These are phyloP conservation scores for Eudorina sp. DNA, from an alignment of 139 green algal genomes.

Conservation along the genomic window DNA sequence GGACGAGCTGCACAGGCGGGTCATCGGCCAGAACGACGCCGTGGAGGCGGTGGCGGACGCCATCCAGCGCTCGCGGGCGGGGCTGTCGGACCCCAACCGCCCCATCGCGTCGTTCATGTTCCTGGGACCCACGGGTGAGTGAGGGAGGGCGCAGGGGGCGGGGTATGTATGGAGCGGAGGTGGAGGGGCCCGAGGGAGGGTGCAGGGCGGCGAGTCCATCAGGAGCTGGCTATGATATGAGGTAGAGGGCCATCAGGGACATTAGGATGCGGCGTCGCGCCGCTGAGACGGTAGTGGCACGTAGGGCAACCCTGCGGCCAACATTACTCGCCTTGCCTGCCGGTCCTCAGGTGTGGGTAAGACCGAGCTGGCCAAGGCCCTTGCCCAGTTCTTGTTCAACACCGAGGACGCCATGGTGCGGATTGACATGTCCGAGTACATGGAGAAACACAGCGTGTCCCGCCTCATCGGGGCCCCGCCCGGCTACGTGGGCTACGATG, in stretches of 20 bases:
- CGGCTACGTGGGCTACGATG: constrained; percentile 95
- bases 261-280: too few relatives aligned
- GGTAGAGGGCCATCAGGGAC: too few relatives aligned
- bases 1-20: constrained; percentile 83
- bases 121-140: constrained; percentile 90
- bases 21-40: constrained; percentile 90
- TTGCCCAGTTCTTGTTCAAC: constrained; percentile 93
- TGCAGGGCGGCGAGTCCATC: too few relatives aligned
- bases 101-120: constrained; percentile 99
- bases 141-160: not conserved
- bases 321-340: too few relatives aligned
- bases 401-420: constrained; percentile 89
- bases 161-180: too few relatives aligned
- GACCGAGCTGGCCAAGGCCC: constrained; percentile 96
- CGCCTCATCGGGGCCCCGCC: constrained; percentile 91
- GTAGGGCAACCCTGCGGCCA: too few relatives aligned
- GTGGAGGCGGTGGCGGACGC: constrained; percentile 93
- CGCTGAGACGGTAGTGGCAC: too few relatives aligned
- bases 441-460: constrained; percentile 93
- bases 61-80: constrained; percentile 95
- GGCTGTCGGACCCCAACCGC: constrained; percentile 82
- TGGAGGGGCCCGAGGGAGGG: too few relatives aligned
- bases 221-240: too few relatives aligned
- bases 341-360: constrained; percentile 93
- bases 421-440: constrained; percentile 98